phyloP scores from a whole-genome alignment of 345 rosid species.

The Aurinia saxatilis region DNA sequence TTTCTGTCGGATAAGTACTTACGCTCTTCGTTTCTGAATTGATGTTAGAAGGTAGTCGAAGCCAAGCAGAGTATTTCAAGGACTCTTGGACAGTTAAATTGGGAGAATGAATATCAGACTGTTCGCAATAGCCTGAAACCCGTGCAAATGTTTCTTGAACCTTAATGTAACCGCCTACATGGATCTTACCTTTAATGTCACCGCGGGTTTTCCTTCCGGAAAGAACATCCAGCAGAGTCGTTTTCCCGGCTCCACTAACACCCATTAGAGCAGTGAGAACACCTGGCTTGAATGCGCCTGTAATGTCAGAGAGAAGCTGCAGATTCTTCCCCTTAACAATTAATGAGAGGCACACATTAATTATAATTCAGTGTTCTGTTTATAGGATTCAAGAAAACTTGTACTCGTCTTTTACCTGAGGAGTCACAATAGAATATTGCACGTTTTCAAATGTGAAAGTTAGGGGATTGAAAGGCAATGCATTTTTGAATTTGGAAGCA shows the following conservation, averaged over 20 bases:
- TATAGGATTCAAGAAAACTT: constrained; percentile 7
- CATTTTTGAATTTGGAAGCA: background rate
- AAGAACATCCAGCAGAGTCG: constrained; percentile 64
- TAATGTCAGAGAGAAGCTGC: constrained; percentile 46
- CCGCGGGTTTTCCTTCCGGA: constrained; percentile 58
- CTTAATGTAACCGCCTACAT: constrained; percentile 48
- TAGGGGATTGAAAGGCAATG: constrained; percentile 58
- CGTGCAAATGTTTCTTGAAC: constrained; percentile 55
- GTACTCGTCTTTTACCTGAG: constrained; percentile 19
- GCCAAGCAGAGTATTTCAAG: constrained; percentile 45
- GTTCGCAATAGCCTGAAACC: constrained; percentile 58
- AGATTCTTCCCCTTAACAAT: constrained; percentile 31
- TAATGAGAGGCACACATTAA: background rate
- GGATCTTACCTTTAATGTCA: constrained; percentile 41
- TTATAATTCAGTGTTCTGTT: constrained; percentile 28
- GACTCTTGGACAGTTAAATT: constrained; percentile 53
- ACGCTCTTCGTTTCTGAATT: constrained; percentile 18
- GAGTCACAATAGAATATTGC: constrained; percentile 50
- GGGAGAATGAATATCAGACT: constrained; percentile 56
- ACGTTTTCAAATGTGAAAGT: constrained; percentile 52
- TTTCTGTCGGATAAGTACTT: background rate
- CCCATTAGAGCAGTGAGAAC: constrained; percentile 66
- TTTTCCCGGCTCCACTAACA: constrained; percentile 71
- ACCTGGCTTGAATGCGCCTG: constrained; percentile 59
- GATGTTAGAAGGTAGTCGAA: constrained; percentile 33